Base-by-base conservation (phyloP, 2,329 filamentous ascomycete species). In the Xenoacremonium recifei region DNA sequence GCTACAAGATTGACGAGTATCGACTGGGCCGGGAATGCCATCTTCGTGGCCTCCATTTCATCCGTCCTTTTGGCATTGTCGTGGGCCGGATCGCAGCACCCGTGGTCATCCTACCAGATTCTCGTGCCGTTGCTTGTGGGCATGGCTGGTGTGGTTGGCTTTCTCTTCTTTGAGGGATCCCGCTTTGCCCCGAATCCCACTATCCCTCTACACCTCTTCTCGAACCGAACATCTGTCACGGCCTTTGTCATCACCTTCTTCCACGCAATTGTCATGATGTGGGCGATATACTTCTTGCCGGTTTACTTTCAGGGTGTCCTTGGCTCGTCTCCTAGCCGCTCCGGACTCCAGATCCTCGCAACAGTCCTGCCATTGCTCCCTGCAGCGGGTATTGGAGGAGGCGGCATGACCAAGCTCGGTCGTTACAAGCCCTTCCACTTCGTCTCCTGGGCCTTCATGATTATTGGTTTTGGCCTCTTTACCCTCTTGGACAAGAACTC, bases 51-150 rank as follows among this genome's bases (percentile, higher is more conserved):
- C 0, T 60, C 63, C 0, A 57, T 64, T 9, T 55, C 64, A 1
- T 53, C 68, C 5, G 47, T 80, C 13, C 69, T 79, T 23, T 60
- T 80, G 3, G 75, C 66, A 4, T 64, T 79, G 9, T 70, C 73
- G 0, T 80, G 76, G 76, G 76, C 68, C 3, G 75, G 77, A 3
- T 66, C 67, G 6, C 64, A 65, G 2, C 75, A 78, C 50, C 49
- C 65, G 1, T 80, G 77, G 77, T 56, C 57, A n/a, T 66, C 68
- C 12, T 62, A 66, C 0, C 61, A 69, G 3, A 73, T 79, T 2
- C 50, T 80, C 1, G 68, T 65, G 3, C 70, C 76, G 3, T 54
- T 80, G 3, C 52, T 75, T 16, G 40, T 75, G 0, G 76, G 77
- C 2, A 51, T 57, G 0, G 43, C 62, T 13, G 65, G 65, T 3